Percentiles rank a stretch among this genome's conserved stretches.
Conservation (phyloP, 192 early-diverging fungal species). For the Linnemannia elongata region DNA sequence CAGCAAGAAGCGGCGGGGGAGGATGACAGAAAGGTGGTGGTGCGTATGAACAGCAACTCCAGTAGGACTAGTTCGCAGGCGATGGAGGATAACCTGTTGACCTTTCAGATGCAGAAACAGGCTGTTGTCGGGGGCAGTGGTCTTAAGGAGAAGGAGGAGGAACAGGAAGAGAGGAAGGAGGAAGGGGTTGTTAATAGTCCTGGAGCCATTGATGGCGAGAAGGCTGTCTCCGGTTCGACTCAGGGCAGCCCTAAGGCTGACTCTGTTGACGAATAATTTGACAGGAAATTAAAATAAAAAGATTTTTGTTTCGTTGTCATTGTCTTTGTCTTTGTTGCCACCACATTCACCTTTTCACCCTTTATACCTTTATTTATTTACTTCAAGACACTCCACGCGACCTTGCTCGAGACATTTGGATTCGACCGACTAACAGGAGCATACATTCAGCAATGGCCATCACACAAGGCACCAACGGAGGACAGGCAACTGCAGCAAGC, state of each 20-base stretch:
- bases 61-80: conserved; percentile 5
- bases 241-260: neutral
- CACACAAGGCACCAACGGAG: neutral
- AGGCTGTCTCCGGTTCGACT: neutral
- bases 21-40: neutral
- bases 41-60: neutral
- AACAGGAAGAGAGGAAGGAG: neutral
- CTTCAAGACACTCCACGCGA: too few species aligned
- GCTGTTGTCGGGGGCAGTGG: neutral
- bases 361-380: too few species aligned
- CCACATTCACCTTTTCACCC: too few species aligned
- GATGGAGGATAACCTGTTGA: conserved; percentile 2
- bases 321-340: neutral
- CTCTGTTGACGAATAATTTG: neutral
- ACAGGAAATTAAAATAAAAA: neutral
- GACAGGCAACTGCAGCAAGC: neutral
- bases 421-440: neutral
- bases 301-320: neutral
- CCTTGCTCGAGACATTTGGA: too few species aligned
- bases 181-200: neutral
- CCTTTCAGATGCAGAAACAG: conserved; percentile 4
- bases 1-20: neutral
- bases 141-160: neutral
- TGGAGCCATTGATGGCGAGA: neutral
- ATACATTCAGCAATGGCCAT: conserved; percentile 6